A percentile compares a stretch with the other conserved stretches of the same genome.
These are phyloP conservation scores for Solanum hybrid DNA, from an alignment of 305 asterid species.

Conservation along the genomic window DNA sequence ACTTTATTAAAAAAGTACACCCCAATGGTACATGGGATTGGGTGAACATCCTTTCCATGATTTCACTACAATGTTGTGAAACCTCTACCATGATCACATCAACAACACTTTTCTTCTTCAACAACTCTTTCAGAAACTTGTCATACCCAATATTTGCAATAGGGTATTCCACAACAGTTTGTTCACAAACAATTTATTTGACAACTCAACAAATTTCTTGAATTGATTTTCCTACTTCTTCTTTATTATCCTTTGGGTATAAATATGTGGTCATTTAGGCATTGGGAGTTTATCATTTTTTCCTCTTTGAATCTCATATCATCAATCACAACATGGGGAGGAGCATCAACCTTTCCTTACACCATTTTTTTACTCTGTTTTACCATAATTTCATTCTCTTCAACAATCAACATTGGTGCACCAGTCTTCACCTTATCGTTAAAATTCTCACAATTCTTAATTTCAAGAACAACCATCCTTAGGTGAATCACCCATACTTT, in stretches of 20 bases:
- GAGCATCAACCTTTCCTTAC: neutral
- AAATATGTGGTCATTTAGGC: neutral
- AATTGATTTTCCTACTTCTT: neutral
- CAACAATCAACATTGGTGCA: neutral
- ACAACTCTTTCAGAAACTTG: neutral
- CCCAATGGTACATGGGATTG: neutral
- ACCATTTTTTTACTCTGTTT: neutral
- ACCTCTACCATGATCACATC: neutral
- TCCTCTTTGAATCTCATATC: neutral
- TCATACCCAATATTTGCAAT: neutral
- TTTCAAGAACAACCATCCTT: neutral
- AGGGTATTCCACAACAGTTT: neutral
- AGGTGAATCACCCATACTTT: neutral
- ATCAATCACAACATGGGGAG: neutral
- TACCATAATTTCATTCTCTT: neutral
- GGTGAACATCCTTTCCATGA: neutral
- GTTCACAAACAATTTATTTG: neutral
- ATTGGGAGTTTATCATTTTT: too few species aligned
- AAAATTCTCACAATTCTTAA: neutral
- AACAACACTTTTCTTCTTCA: neutral
- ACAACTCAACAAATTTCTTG: neutral
- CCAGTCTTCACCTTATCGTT: neutral
- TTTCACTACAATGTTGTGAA: neutral
- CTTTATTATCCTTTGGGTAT: neutral
- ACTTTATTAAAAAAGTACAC: neutral